phyloP scores from a whole-genome alignment of 495 filamentous ascomycete species.

The Aspergillus homomorphus region DNA sequence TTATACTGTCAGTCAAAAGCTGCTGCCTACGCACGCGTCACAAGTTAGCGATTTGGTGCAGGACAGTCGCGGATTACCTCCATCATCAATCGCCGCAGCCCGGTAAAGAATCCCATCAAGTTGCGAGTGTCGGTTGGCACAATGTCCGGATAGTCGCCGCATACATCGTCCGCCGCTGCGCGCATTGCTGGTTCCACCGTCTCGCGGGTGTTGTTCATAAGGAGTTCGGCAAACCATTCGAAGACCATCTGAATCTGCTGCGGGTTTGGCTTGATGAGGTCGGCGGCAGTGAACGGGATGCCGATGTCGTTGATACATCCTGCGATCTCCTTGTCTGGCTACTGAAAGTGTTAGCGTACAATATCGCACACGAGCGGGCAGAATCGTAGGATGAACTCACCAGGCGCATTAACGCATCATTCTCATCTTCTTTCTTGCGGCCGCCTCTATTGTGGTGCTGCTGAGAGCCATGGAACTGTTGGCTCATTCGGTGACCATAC shows the following conservation, averaged over 20 bases:
- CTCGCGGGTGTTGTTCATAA: slow-evolving; percentile 86
- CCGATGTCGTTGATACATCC: slow-evolving; percentile 96
- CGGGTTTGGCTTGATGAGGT: slow-evolving; percentile 90
- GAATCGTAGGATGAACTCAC: slow-evolving; percentile 37
- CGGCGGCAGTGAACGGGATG: slow-evolving; percentile 79
- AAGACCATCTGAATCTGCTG: slow-evolving; percentile 93
- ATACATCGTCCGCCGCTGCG: slow-evolving; percentile 81
- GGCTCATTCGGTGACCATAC: slow-evolving; percentile 79
- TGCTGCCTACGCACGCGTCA: neutral
- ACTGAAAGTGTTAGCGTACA: slow-evolving; percentile 17
- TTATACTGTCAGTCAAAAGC: slow-evolving; percentile 8
- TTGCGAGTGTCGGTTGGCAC: slow-evolving; percentile 84
- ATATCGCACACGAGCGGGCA: neutral
- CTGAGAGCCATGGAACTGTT: slow-evolving; percentile 55
- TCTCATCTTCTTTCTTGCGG: slow-evolving; percentile 76
- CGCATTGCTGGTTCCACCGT: slow-evolving; percentile 93
- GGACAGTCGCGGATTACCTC: slow-evolving; percentile 47
- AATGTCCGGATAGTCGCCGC: slow-evolving; percentile 75
- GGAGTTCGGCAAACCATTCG: slow-evolving; percentile 91
- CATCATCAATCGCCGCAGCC: slow-evolving; percentile 67
- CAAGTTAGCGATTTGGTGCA: neutral
- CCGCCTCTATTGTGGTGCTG: slow-evolving; percentile 57
- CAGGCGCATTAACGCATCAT: slow-evolving; percentile 85
- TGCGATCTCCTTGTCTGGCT: slow-evolving; percentile 85
- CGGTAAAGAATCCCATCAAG: slow-evolving; percentile 88